Evolutionary conservation across 768 basidiomycete species (phyloP).

Genomic region (Cystobasidiopsis lactophilus): DNA sequence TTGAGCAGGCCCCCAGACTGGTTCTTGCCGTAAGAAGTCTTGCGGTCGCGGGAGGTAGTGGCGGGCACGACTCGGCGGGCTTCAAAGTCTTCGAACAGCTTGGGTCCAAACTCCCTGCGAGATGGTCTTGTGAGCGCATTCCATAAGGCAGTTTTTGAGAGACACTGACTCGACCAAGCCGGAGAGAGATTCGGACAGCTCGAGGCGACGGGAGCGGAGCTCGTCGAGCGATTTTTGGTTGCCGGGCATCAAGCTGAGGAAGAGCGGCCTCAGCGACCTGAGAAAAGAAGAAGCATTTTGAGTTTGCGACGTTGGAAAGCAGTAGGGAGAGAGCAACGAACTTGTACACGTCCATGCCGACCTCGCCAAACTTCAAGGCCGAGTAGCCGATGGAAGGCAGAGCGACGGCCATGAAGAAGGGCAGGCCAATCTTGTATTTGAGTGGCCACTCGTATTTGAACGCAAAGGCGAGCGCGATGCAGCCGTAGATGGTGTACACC

Average conservation of each 20-base stretch:
- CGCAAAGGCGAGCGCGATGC: slow-evolving; percentile 50
- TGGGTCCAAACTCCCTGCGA: slow-evolving; percentile 5
- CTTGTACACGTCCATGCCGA: slow-evolving; percentile 93
- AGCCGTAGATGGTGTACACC: slow-evolving; percentile 60
- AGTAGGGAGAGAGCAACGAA: slow-evolving; percentile 29
- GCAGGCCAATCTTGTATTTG: slow-evolving; percentile 47
- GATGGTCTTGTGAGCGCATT: too few species aligned
- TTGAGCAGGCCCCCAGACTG: slow-evolving; percentile 34
- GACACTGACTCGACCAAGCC: slow-evolving; percentile 55
- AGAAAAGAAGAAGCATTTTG: background rate
- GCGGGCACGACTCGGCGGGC: slow-evolving; percentile 30
- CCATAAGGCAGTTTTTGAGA: slow-evolving; percentile 28
- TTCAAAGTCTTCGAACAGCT: slow-evolving; percentile 35
- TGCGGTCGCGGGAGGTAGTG: background rate
- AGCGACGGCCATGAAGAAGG: slow-evolving; percentile 46
- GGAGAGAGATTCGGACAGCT: slow-evolving; percentile 29
- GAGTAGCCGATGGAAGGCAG: slow-evolving; percentile 79
- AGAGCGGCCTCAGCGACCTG: slow-evolving; percentile 71
- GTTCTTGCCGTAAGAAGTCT: background rate
- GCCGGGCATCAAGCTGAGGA: slow-evolving; percentile 69
- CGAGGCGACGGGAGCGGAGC: slow-evolving; percentile 57
- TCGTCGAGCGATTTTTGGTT: slow-evolving; percentile 27
- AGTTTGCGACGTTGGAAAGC: background rate
- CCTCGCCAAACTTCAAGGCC: slow-evolving; percentile 90
- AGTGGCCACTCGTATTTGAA: slow-evolving; percentile 42